phyloP scores from a whole-genome alignment of 306 rosid species.

The Potentilla sterilis region DNA sequence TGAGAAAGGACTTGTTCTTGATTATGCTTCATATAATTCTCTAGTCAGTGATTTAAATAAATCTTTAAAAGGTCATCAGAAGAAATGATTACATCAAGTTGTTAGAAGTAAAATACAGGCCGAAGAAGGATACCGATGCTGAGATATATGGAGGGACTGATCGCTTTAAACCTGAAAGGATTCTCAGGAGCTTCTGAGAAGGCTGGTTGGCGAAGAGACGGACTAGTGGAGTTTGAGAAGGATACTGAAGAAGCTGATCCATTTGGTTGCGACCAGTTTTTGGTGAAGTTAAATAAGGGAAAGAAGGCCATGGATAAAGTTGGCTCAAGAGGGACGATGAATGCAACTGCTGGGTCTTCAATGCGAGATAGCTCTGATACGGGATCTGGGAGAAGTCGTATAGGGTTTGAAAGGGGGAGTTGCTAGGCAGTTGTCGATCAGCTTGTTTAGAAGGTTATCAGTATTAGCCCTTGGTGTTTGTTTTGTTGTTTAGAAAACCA shows the following conservation, averaged over 20 bases:
- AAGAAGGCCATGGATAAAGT: slow-evolving; percentile 77
- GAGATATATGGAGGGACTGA: slow-evolving; percentile 84
- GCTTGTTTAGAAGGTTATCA: not conserved
- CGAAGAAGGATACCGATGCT: slow-evolving; percentile 74
- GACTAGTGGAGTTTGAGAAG: slow-evolving; percentile 86
- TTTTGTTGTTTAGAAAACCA: not conserved
- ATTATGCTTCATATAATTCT: slow-evolving; percentile 65
- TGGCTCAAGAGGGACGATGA: slow-evolving; percentile 80
- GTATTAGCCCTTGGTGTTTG: not conserved
- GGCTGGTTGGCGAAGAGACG: slow-evolving; percentile 63
- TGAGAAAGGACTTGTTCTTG: slow-evolving; percentile 68
- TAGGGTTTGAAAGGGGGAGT: slow-evolving; percentile 75
- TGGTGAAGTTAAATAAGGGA: slow-evolving; percentile 78
- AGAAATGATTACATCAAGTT: slow-evolving; percentile 41
- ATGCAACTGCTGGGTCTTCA: slow-evolving; percentile 85
- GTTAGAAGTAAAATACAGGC: slow-evolving; percentile 45
- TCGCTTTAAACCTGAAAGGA: slow-evolving; percentile 80
- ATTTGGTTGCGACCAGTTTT: slow-evolving; percentile 85
- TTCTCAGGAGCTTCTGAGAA: slow-evolving; percentile 73
- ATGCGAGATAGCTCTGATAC: slow-evolving; percentile 71
- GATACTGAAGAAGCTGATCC: slow-evolving; percentile 83
- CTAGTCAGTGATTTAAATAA: slow-evolving; percentile 51
- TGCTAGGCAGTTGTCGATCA: slow-evolving; percentile 26
- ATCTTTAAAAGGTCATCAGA: slow-evolving; percentile 36
- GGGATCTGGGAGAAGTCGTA: slow-evolving; percentile 74